Evolutionary conservation across 78 protist genomes (phyloP).

Genomic region (Parvularia atlantis): DNA sequence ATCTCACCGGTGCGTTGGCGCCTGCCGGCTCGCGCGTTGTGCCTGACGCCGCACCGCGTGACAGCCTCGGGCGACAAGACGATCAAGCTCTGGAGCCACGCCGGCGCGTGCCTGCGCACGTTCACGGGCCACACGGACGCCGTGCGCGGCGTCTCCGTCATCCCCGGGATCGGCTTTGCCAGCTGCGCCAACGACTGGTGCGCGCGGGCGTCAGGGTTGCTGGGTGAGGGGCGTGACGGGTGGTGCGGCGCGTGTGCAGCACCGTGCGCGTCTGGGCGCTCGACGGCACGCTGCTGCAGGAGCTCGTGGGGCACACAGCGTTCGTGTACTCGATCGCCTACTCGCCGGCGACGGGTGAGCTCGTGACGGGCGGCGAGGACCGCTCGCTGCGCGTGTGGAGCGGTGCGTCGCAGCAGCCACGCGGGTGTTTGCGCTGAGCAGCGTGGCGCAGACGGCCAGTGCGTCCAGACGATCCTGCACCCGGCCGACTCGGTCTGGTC

Average conservation of each 20-base stretch:
- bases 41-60: background rate
- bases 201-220: background rate
- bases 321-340: constrained; percentile 39
- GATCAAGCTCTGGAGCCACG: constrained; percentile 50
- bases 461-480: constrained; percentile 50
- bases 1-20: constrained; percentile 8
- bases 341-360: constrained; percentile 27
- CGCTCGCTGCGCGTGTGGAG: constrained; percentile 37
- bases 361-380: constrained; percentile 51
- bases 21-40: background rate
- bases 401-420: no score
- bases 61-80: constrained; percentile 60
- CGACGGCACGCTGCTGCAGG: constrained; percentile 32
- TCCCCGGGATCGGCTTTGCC: constrained; percentile 47
- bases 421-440: no score
- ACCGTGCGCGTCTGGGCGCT: constrained; percentile 38
- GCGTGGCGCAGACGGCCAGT: constrained; percentile 30
- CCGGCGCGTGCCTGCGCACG: constrained; percentile 2
- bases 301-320: constrained; percentile 3
- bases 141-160: constrained; percentile 57
- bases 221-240: no score
- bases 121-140: constrained; percentile 53
- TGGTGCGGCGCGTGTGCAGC: background rate
- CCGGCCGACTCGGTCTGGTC: constrained; percentile 56
- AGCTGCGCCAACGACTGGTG: constrained; percentile 37